These are phyloP conservation scores for Eucalyptus tenuipes DNA, from an alignment of 345 rosid species.

Conservation along the genomic window DNA sequence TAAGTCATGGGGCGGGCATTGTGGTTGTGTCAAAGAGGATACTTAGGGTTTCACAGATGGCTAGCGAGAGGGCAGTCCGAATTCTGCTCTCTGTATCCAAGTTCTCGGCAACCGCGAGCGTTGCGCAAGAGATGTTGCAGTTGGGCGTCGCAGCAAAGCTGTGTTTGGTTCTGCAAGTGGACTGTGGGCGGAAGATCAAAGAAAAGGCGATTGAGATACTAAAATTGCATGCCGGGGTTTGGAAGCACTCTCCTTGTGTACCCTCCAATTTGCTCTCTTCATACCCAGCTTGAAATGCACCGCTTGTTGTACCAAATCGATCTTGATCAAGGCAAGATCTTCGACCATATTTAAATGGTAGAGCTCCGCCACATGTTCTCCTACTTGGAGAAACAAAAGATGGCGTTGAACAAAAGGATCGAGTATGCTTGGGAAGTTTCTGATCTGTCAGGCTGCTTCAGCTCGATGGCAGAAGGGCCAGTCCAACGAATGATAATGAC, in stretches of 20 bases:
- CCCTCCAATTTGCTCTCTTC: slow-evolving; percentile 11
- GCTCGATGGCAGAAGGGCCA: background rate
- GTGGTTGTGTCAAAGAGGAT: slow-evolving; percentile 23
- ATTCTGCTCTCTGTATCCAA: slow-evolving; percentile 10
- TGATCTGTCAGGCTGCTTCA: background rate
- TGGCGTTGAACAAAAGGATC: background rate
- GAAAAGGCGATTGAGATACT: slow-evolving; percentile 30
- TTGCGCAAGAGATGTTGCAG: slow-evolving; percentile 30
- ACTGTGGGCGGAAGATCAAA: slow-evolving; percentile 9
- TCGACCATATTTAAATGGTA: background rate
- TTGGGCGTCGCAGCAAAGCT: slow-evolving; percentile 26
- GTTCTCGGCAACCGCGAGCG: slow-evolving; percentile 7
- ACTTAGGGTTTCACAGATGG: slow-evolving; percentile 23
- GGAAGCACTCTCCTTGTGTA: slow-evolving; percentile 28
- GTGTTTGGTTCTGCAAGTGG: slow-evolving; percentile 26
- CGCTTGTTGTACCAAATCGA: background rate
- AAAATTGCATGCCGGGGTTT: slow-evolving; percentile 15
- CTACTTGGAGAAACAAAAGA: background rate
- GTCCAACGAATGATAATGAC: background rate
- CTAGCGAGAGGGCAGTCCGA: slow-evolving; percentile 30
- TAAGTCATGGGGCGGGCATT: slow-evolving; percentile 22
- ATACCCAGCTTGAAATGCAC: slow-evolving; percentile 4
- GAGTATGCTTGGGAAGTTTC: background rate
- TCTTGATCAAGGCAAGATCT: background rate
- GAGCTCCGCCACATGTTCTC: background rate